Evolutionary conservation across 2,329 filamentous ascomycete genomes (phyloP), one percentile per base, ranked within the genome.

Genomic region (Fusarium musae): DNA sequence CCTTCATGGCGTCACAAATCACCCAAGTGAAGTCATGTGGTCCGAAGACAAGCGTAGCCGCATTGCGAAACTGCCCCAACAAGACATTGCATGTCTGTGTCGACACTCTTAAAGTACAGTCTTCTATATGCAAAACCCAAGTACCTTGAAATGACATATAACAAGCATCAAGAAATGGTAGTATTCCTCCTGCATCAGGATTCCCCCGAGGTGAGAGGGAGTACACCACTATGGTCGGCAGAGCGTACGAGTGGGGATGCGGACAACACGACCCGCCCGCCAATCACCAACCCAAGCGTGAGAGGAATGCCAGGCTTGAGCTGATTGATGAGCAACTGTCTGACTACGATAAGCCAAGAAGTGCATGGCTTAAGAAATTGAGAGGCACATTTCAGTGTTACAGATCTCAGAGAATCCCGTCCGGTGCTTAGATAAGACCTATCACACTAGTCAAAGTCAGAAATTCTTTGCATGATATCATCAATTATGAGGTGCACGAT

Each of bases 1-100:
- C 74, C 73, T 40, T 40, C 30, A 78, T 78, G 76, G 76, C 75
- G 76, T 78, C 76, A 78, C 68, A 66, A 77, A 77, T 70, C 72
- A 69, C 60, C 72, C 73, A 69, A 70, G 64, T 76, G 61, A 78
- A 74, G 76, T 78, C 76, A 78, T 76, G 76, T 72, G 75, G 69
- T 53, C 66, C 40, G 39, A 56, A 50, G 59, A 59, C 54, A 52
- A 57, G 49, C 56, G 62, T 72, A 52, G 65, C 49, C 60, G 66
- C 63, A 54, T 42, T 57, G 66, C 23, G 54, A 59, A 52, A 64
- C 23, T 59, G 50, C 59, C 72, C 72, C 72, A 75, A 75, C 72
- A 74, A 74, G 53, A 74, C 49, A 57, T 30, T 32, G 49, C 57
- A 58, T 59, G 52, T 59, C 63, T 68, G 54, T 58, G 26, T 34